A percentile compares a stretch with the other conserved stretches of the same genome.
phyloP scores from a whole-genome alignment of 2,329 filamentous ascomycete species.

The Alternaria sp. region DNA sequence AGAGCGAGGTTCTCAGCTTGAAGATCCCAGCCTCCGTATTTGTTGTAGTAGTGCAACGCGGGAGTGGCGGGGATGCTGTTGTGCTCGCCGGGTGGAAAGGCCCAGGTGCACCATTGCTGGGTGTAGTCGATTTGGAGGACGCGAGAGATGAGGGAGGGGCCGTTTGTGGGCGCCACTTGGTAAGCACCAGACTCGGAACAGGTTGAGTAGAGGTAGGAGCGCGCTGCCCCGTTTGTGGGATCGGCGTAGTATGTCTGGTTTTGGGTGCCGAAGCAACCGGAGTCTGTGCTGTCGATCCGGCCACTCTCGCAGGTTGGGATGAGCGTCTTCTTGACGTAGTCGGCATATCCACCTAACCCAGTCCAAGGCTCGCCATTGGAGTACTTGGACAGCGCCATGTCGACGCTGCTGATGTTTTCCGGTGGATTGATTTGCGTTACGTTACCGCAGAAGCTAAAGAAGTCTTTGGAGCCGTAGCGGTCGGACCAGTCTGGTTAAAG shows the following conservation, averaged over 20 bases:
- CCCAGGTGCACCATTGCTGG: conserved; percentile 63
- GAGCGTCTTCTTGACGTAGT: conserved; percentile 57
- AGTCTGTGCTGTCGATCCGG: conserved; percentile 50
- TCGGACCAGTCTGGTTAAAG: conserved; percentile 48
- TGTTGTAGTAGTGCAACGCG: conserved; percentile 52
- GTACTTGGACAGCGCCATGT: conserved; percentile 56
- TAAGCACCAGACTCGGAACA: conserved; percentile 59
- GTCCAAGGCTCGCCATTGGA: conserved; percentile 59
- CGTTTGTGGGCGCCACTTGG: conserved; percentile 54
- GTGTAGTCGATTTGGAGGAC: conserved; percentile 58
- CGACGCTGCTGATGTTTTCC: conserved; percentile 52
- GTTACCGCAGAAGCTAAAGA: conserved; percentile 61
- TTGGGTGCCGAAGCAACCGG: conserved; percentile 55
- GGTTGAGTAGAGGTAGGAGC: conserved; percentile 60
- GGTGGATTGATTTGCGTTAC: conserved; percentile 57
- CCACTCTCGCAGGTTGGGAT: conserved; percentile 53
- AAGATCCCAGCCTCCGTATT: conserved; percentile 57
- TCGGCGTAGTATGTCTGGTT: conserved; percentile 54
- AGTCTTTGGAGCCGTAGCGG: conserved; percentile 53
- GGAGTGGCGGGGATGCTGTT: conserved; percentile 55
- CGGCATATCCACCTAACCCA: conserved; percentile 59
- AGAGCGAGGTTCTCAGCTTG: conserved; percentile 57
- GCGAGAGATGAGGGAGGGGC: conserved; percentile 56
- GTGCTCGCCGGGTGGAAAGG: conserved; percentile 56
- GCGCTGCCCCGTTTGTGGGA: conserved; percentile 47